Evolutionary conservation across 148 eudicot genomes (phyloP), one percentile per base, ranked within the genome.

Genomic region (Dysphania ambrosioides): DNA sequence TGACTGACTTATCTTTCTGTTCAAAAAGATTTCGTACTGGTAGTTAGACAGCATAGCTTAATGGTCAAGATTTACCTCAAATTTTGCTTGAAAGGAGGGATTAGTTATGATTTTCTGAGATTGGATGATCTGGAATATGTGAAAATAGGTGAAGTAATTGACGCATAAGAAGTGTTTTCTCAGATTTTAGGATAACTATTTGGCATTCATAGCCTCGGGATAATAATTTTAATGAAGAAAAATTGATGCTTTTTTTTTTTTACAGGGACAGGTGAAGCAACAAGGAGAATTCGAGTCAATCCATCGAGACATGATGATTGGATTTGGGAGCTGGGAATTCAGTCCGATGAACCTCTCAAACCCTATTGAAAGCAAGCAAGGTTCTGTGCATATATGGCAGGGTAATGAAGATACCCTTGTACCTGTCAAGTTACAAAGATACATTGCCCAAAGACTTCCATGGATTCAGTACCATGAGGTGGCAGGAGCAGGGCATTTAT

Each of bases 391-490:
- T 72, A n/a, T 88, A 21, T 86, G 87, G 91, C 91, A 88, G 70
- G 91, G 91, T 0, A 82, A 82, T 63, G 86, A 84, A 58, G 91
- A 88, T 67, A 76, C 68, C 15, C 77, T 88, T 29, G 85, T 85
- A 2, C 91, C 91, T 7, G 83, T 77, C 47, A 38, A 73, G 8
- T 66, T 87, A 47, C 88, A 87, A 27, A 71, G 87, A 4, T 80
- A 85, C 79, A 75, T 88, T 41, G 85, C 81, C 27, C 51, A 76
- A 31, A 78, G 16, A 57, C 82, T 83, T 53, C 83, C 86, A 10
- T 88, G 91, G 88, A 82, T 86, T 9, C 74, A 82, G 29, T 87
- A 85, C 62, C 88, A 81, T 75, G 90, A 87, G 78, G 26, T 85
- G 24, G 32, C 77, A 24, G 80, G 80, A 12, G 84, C 44, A 51